A percentile compares a stretch with the other conserved stretches of the same genome.
Conservation (phyloP, 169 alveolate genomes). For the Pseudocohnilembus persalinus region DNA sequence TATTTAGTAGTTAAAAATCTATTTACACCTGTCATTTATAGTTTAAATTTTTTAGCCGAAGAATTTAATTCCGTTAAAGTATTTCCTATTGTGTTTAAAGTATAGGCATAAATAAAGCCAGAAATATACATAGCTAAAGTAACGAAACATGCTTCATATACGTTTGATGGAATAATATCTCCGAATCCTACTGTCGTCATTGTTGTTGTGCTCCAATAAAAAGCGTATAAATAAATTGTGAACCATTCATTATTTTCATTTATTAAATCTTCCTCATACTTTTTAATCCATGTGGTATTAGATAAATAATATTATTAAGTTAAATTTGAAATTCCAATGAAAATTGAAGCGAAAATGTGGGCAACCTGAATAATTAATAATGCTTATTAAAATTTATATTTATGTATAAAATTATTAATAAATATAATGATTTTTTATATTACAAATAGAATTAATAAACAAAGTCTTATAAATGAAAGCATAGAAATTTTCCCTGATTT, state of each 20-base stretch:
- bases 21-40: neutral
- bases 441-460: neutral
- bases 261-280: neutral
- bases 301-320: no score
- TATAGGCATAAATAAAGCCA: slow-evolving; percentile 36
- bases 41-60: neutral
- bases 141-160: slow-evolving; percentile 23
- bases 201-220: slow-evolving; percentile 41
- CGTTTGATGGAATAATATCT: slow-evolving; percentile 37
- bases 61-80: neutral
- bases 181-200: slow-evolving; percentile 53
- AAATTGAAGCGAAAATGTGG: neutral
- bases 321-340: neutral
- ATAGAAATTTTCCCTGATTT: neutral
- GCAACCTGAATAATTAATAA: neutral
- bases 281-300: neutral
- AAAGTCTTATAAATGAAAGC: neutral
- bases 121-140: slow-evolving; percentile 33
- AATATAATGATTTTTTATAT: no score
- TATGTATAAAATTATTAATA: no score
- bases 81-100: slow-evolving; percentile 39
- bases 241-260: neutral
- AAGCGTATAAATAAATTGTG: neutral
- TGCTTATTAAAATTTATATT: no score
- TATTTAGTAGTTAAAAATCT: neutral